phyloP scores from a whole-genome alignment of 768 basidiomycete genomes.

The Hygrophorus pudorinus region DNA sequence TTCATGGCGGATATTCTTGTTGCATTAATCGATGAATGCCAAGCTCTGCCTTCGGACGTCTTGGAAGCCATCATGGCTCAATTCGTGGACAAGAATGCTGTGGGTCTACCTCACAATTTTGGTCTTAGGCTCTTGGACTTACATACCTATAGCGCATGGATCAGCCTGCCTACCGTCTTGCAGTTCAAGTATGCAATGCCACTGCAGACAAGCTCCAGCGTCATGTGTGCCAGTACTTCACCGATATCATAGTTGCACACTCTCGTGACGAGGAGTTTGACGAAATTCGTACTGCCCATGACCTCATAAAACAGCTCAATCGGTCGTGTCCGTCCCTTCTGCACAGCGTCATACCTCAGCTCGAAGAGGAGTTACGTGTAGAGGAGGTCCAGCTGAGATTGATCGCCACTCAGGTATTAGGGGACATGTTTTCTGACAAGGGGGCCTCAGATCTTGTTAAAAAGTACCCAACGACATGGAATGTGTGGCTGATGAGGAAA shows the following conservation, averaged over 20 bases:
- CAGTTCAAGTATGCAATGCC: slow-evolving; percentile 75
- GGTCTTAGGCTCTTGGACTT: neutral
- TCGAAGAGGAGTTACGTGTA: slow-evolving; percentile 82
- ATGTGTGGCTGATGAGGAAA: slow-evolving; percentile 67
- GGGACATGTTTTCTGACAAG: slow-evolving; percentile 83
- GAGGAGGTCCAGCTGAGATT: slow-evolving; percentile 62
- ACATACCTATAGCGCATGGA: slow-evolving; percentile 42
- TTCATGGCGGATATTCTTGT: slow-evolving; percentile 86
- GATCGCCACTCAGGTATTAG: slow-evolving; percentile 80
- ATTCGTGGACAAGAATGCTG: slow-evolving; percentile 71
- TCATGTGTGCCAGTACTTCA: slow-evolving; percentile 86
- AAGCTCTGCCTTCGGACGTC: slow-evolving; percentile 65
- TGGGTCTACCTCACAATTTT: slow-evolving; percentile 24
- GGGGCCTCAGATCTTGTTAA: slow-evolving; percentile 61
- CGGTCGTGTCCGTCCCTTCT: slow-evolving; percentile 72
- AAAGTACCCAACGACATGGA: slow-evolving; percentile 82
- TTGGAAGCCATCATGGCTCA: slow-evolving; percentile 78
- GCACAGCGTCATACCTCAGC: slow-evolving; percentile 84
- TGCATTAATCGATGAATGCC: slow-evolving; percentile 81
- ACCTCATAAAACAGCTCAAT: slow-evolving; percentile 76
- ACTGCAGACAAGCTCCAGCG: slow-evolving; percentile 83
- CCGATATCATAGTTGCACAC: slow-evolving; percentile 68
- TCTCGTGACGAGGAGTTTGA: slow-evolving; percentile 53
- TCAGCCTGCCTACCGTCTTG: slow-evolving; percentile 71
- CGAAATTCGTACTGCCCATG: slow-evolving; percentile 69